These are phyloP conservation scores for Panicum virgatum DNA, from an alignment of 202 grass and related monocot genomes.

Conservation along the genomic window DNA sequence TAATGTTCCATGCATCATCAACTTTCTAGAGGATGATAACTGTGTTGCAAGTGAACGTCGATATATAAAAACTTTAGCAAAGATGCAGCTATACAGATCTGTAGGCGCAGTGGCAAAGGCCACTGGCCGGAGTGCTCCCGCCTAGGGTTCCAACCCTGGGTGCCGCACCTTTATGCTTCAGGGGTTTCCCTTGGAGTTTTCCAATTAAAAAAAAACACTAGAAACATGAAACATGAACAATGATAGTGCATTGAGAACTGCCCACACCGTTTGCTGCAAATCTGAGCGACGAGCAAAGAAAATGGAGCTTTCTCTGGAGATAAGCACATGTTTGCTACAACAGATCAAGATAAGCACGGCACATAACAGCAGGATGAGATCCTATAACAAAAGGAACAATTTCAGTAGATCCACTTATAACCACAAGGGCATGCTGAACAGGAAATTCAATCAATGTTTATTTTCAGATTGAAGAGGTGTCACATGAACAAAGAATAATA, in stretches of 20 bases:
- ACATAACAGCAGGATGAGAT: not conserved
- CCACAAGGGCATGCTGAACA: slow-evolving; percentile 15
- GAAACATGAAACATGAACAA: too few relatives aligned
- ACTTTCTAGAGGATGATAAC: not conserved
- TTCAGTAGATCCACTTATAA: not conserved
- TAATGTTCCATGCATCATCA: not conserved
- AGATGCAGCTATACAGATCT: not conserved
- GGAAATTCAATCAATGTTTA: slow-evolving; percentile 36
- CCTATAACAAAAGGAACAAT: not conserved
- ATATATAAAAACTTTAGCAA: not conserved
- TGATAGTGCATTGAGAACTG: not conserved
- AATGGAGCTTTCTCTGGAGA: not conserved
- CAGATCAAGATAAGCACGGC: not conserved
- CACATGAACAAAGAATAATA: slow-evolving; percentile 33
- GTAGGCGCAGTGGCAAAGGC: too few relatives aligned
- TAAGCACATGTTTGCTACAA: not conserved
- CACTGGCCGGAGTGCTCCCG: too few relatives aligned
- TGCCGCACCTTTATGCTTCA: too few relatives aligned
- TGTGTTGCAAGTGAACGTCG: not conserved
- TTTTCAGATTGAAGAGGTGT: slow-evolving; percentile 38
- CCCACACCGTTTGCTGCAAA: not conserved
- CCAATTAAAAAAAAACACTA: too few relatives aligned
- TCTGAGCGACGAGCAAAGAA: not conserved
- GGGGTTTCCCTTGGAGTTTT: too few relatives aligned
- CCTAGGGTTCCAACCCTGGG: too few relatives aligned